phyloP scores from a whole-genome alignment of 371 early-diverging fungal species.

The Coemansia sp. region DNA sequence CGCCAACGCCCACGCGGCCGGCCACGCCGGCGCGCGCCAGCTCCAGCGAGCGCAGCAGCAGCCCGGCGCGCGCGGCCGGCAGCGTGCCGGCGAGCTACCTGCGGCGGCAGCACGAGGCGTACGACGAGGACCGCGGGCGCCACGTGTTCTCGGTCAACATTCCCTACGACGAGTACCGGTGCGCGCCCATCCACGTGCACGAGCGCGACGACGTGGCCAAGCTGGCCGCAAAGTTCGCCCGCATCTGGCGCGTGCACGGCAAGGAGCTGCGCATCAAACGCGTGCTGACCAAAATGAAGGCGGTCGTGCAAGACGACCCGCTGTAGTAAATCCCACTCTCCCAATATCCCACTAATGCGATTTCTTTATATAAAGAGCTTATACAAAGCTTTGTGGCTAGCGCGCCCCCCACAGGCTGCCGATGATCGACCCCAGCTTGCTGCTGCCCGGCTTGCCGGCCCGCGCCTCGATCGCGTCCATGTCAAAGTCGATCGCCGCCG shows the following conservation, averaged over 20 bases:
- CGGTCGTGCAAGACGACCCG: slow-evolving; percentile 17
- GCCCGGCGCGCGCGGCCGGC: slow-evolving; percentile 1
- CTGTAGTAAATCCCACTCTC: slow-evolving; percentile 12
- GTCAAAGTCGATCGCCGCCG: slow-evolving; percentile 46
- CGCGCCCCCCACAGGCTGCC: slow-evolving; percentile 44
- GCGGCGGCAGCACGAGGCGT: slow-evolving; percentile 41
- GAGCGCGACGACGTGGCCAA: slow-evolving; percentile 38
- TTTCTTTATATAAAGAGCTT: background rate
- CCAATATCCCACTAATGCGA: too few species aligned
- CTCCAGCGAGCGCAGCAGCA: slow-evolving; percentile 36
- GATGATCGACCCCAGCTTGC: slow-evolving; percentile 39
- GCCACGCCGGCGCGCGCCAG: slow-evolving; percentile 18
- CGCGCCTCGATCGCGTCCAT: slow-evolving; percentile 18
- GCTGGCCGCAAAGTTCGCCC: slow-evolving; percentile 38
- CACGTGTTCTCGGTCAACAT: slow-evolving; percentile 43
- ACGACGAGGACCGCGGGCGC: slow-evolving; percentile 45
- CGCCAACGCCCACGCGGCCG: slow-evolving; percentile 25
- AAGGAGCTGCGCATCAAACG: slow-evolving; percentile 44
- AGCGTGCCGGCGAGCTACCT: slow-evolving; percentile 16
- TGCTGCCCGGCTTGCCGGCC: slow-evolving; percentile 34
- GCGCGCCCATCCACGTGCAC: slow-evolving; percentile 44
- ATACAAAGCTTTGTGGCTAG: background rate
- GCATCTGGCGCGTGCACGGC: slow-evolving; percentile 39
- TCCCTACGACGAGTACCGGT: slow-evolving; percentile 32
- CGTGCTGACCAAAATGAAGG: slow-evolving; percentile 37